Conservation (phyloP, 2,329 filamentous ascomycete species). For the Apiospora kogelbergensis region DNA sequence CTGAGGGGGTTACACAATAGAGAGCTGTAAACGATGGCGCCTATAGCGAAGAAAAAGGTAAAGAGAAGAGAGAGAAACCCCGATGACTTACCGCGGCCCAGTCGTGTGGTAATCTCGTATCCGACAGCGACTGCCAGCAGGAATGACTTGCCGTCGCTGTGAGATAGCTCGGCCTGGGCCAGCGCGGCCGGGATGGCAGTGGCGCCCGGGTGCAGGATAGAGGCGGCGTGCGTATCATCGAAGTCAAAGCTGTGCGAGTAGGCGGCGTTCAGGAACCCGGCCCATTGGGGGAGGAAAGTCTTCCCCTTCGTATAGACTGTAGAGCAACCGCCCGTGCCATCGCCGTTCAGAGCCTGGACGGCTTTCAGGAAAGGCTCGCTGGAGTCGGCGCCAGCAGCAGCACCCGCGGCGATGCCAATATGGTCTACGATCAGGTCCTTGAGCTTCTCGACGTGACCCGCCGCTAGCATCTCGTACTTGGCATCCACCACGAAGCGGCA, state of each 20-base stretch:
- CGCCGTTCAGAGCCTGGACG: slow-evolving; percentile 26
- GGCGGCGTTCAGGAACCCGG: slow-evolving; percentile 40
- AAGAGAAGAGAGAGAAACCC: background rate
- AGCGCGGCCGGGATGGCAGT: slow-evolving; percentile 37
- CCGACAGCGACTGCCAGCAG: slow-evolving; percentile 30
- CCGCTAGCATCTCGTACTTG: slow-evolving; percentile 18
- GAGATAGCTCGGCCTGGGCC: slow-evolving; percentile 28
- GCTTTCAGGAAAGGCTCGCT: slow-evolving; percentile 33
- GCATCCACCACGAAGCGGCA: slow-evolving; percentile 21
- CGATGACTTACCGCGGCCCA: slow-evolving; percentile 17
- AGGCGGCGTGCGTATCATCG: slow-evolving; percentile 43
- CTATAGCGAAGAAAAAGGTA: too few relatives aligned
- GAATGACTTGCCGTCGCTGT: slow-evolving; percentile 28
- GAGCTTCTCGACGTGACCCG: slow-evolving; percentile 20
- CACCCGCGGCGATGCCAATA: slow-evolving; percentile 25
- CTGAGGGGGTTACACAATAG: too few relatives aligned
- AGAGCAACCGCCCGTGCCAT: slow-evolving; percentile 21
- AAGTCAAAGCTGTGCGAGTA: slow-evolving; percentile 44
- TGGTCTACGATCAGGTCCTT: slow-evolving; percentile 25
- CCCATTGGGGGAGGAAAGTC: slow-evolving; percentile 36
- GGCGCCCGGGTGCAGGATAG: slow-evolving; percentile 41
- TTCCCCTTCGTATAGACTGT: slow-evolving; percentile 35
- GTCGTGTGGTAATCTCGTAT: slow-evolving; percentile 28
- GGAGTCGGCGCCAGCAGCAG: slow-evolving; percentile 22
- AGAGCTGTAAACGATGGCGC: too few relatives aligned